Evolutionary conservation across 164 flowering plant genomes (phyloP), one percentile per base, ranked within the genome.

Genomic region (Dillenia suffruticosa): DNA sequence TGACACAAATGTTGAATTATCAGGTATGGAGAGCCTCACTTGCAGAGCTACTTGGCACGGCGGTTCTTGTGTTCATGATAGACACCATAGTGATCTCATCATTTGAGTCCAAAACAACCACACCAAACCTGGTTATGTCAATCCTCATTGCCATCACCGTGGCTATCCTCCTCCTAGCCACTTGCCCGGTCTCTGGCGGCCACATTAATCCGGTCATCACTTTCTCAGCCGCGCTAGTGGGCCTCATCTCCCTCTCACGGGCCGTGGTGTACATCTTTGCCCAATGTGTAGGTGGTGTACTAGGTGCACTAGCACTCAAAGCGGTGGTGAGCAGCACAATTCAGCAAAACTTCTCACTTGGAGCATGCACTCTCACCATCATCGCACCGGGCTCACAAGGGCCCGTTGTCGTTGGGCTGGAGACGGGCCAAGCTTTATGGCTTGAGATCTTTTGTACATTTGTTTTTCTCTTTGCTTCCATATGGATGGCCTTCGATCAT

Each of bases 111-210:
- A 61, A 72, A 43, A 70, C 74, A 6, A 59, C 68, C 48, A 67
- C 68, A 12, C 81, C 88, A 48, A 77, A 82, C 58, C 68, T 86
- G 1, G 9, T 83, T 9, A 58, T 77, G 56, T 62, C 86, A 14
- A 7, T 68, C 48, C 63, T 80, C 16, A 53, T 77, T 1, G 74
- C 74, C 52, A 12, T 80, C 17, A 53, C 68, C 6, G 57, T 82
- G 40, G 65, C 84, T 9, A 57, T 83, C 14, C 72, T 86, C 59
- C 82, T 83, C 44, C 76, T 82, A 0, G 84, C 85, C 43, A 77
- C 77, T 4, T 52, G 26, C 50, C 86, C 88, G 0, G 49, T 83
- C 15, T 83, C 88, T 26, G 88, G 91, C 3, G 88, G 91, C 61
- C 91, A 83, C 64, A 69, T 82, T 43, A 86, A 79, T 68, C 88